Conservation (phyloP, 2,329 filamentous ascomycete genomes). For the Triangularia verruculosa region DNA sequence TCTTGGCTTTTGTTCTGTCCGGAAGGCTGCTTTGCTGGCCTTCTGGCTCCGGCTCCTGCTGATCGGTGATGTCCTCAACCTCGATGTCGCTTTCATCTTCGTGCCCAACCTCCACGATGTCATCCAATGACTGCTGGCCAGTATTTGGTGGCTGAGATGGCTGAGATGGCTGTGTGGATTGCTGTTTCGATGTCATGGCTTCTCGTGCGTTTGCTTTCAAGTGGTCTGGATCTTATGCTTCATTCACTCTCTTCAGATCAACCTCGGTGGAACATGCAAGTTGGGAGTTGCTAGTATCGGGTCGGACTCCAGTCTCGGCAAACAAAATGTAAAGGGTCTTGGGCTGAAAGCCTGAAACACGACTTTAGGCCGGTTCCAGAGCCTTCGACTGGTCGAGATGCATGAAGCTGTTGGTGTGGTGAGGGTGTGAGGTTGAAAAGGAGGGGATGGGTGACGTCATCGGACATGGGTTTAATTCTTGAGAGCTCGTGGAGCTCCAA, state of each 20-base stretch:
- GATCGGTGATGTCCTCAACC: slow-evolving; percentile 1
- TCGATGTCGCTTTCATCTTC: slow-evolving; percentile 11
- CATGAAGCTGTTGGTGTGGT: neutral
- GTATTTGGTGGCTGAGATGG: neutral
- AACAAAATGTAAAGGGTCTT: slow-evolving; percentile 2
- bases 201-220: neutral
- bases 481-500: neutral
- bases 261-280: neutral
- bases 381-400: slow-evolving; percentile 4
- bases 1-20: slow-evolving; percentile 22
- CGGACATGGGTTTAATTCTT: neutral
- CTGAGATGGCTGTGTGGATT: neutral
- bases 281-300: neutral
- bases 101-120: slow-evolving; percentile 6
- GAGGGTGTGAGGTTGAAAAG: neutral
- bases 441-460: slow-evolving; percentile 16
- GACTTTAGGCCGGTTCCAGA: slow-evolving; percentile 7
- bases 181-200: slow-evolving; percentile 18
- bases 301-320: neutral
- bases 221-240: neutral
- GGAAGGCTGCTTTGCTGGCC: slow-evolving; percentile 5
- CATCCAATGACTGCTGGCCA: slow-evolving; percentile 6
- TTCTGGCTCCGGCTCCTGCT: neutral
- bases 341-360: neutral
- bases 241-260: neutral